Evolutionary conservation across 805 yeast genomes (phyloP), one percentile per base, ranked within the genome.

Genomic region (Barnettozyma sp.): DNA sequence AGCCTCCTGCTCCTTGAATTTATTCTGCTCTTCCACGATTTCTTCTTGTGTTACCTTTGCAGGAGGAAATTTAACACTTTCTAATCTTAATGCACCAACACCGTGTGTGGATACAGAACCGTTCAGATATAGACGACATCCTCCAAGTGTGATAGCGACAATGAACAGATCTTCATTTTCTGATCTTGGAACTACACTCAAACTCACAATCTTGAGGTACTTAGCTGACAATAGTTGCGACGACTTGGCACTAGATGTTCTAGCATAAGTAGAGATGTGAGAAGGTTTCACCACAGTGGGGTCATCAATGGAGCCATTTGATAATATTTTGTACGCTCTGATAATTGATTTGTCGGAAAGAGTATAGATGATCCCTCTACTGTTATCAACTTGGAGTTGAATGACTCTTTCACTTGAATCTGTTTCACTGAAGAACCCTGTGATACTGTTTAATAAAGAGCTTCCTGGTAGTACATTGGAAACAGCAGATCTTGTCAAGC

Each of bases 271-370:
- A 22, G 58, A 56, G 19, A 66, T 60, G 34, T 63, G 57, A 5
- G 56, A 35, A 7, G 67, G 61, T 39, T 50, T 63, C 27, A 65
- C 55, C 7, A 59, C 40, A 24, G 54, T 44, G 9, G 71, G 70
- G 9, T 61, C 63, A 33, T 58, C 63, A 32, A 80, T 57, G 0
- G 63, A 46, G 49, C 60, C 68, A 12, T 60, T 59, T 23, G 58
- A 49, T 19, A 63, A 65, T 42, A 84, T 65, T 51, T 73, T 71
- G 57, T 86, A 90, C 4, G 85, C 84, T 48, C 94, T 72, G 15
- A 92, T 75, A n/a, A 76, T 71, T 0, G 96, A 86, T 39, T 71
- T 76, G 16, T 86, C 79, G 0, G 96, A 82, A 32, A 92, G 68
- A 0, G 96, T 74, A 57, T 92, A 92, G 13, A 92, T 55, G 16